Conservation (phyloP, 2,329 filamentous ascomycete genomes). For the Exserohilum turcica region DNA sequence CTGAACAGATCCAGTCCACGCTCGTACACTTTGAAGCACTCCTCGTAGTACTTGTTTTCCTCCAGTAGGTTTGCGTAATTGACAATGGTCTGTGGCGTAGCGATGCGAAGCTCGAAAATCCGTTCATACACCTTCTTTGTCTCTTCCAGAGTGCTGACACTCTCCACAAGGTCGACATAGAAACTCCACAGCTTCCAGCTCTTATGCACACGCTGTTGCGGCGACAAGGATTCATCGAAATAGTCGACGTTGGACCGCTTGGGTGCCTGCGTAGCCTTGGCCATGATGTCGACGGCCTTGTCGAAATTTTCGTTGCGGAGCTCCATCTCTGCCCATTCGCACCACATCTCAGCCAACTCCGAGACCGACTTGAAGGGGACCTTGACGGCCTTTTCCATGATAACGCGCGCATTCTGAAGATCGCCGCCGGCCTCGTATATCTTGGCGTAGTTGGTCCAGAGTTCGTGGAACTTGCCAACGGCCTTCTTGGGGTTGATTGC, state of each 20-base stretch:
- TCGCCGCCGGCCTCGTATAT: slow-evolving; percentile 93
- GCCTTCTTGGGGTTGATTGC: slow-evolving; percentile 94
- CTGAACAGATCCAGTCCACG: slow-evolving; percentile 96
- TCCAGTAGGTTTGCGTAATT: slow-evolving; percentile 97
- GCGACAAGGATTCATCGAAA: slow-evolving; percentile 91
- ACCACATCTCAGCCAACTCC: slow-evolving; percentile 97
- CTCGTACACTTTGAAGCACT: slow-evolving; percentile 97
- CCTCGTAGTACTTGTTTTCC: slow-evolving; percentile 93
- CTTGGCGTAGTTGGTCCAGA: slow-evolving; percentile 96
- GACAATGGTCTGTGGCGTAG: slow-evolving; percentile 96
- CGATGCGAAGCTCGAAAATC: slow-evolving; percentile 97
- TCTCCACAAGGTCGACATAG: slow-evolving; percentile 97
- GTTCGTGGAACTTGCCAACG: slow-evolving; percentile 86
- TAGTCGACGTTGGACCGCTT: slow-evolving; percentile 99
- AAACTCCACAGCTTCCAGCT: slow-evolving; percentile 99
- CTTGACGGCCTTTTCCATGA: slow-evolving; percentile 97
- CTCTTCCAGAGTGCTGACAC: slow-evolving; percentile 86
- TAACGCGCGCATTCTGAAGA: slow-evolving; percentile 81
- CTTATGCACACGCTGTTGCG: slow-evolving; percentile 96
- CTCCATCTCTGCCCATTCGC: slow-evolving; percentile 99
- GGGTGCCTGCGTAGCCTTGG: slow-evolving; percentile 94
- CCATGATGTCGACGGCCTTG: slow-evolving; percentile 92
- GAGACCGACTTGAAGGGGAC: slow-evolving; percentile 98
- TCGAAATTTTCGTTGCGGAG: slow-evolving; percentile 95
- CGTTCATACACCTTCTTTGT: slow-evolving; percentile 94